Conservation (phyloP, 768 basidiomycete genomes). For the Psilocybe azurescens region DNA sequence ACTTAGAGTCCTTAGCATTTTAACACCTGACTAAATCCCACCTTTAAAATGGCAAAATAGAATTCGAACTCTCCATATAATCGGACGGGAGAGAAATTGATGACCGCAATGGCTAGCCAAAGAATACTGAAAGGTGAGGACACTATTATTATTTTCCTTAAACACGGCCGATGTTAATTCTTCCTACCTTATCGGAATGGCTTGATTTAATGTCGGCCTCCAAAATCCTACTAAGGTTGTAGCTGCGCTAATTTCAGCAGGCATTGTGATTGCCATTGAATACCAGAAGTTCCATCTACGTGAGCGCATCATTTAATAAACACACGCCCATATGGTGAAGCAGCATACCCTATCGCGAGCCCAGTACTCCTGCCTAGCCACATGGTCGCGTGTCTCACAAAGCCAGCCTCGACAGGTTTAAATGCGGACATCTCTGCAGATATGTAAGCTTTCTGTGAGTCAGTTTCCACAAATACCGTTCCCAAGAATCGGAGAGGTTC, state of each 20-base stretch:
- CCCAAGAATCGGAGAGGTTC: background rate
- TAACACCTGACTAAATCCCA: slow-evolving; percentile 4
- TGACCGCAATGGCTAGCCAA: slow-evolving; percentile 34
- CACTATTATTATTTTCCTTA: background rate
- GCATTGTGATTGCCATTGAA: slow-evolving; percentile 42
- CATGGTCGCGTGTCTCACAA: slow-evolving; percentile 53
- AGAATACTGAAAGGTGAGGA: slow-evolving; percentile 24
- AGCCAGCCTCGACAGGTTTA: slow-evolving; percentile 63
- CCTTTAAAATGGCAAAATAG: slow-evolving; percentile 46
- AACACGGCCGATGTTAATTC: background rate
- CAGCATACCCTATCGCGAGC: slow-evolving; percentile 30
- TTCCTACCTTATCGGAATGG: slow-evolving; percentile 30
- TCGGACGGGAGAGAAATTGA: slow-evolving; percentile 47
- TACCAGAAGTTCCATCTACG: slow-evolving; percentile 50
- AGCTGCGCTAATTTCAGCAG: slow-evolving; percentile 59
- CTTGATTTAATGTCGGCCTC: slow-evolving; percentile 26
- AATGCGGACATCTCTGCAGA: slow-evolving; percentile 61
- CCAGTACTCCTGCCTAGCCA: slow-evolving; percentile 50
- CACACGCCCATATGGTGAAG: background rate
- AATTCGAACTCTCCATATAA: slow-evolving; percentile 62
- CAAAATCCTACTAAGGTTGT: slow-evolving; percentile 51
- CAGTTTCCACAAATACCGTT: background rate
- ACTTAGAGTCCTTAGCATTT: background rate
- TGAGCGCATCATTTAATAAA: background rate
- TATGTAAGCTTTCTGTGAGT: slow-evolving; percentile 27